Evolutionary conservation across 805 yeast species (phyloP).

Genomic region (Priceomyces carsonii): DNA sequence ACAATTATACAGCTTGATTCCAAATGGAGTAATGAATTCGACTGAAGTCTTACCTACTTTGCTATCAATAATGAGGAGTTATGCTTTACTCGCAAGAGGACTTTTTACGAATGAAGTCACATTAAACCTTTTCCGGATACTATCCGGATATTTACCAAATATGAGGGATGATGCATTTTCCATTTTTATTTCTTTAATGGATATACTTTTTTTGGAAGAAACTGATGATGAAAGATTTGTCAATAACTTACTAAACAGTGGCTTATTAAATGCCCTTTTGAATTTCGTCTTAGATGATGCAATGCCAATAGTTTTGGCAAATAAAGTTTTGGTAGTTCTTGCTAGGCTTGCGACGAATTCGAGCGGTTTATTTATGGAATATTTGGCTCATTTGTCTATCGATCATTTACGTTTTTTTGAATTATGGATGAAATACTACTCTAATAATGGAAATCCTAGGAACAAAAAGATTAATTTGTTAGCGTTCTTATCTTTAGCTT

Average conservation of each 20-base stretch:
- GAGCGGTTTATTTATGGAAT: constrained; percentile 33
- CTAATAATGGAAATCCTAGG: constrained; percentile 70
- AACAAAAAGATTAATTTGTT: constrained; percentile 67
- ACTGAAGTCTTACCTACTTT: constrained; percentile 74
- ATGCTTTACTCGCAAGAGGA: constrained; percentile 50
- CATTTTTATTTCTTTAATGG: constrained; percentile 54
- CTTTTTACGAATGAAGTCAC: constrained; percentile 38
- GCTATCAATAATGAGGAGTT: constrained; percentile 62
- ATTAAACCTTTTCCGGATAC: constrained; percentile 44
- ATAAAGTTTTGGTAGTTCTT: constrained; percentile 37
- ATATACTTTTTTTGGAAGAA: constrained; percentile 44
- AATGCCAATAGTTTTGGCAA: constrained; percentile 40
- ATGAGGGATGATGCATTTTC: constrained; percentile 73
- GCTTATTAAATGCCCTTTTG: constrained; percentile 44
- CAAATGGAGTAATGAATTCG: constrained; percentile 61
- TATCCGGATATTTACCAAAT: constrained; percentile 54
- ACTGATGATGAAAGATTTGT: constrained; percentile 25
- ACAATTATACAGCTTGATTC: constrained; percentile 50
- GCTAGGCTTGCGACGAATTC: constrained; percentile 37
- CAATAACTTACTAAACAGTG: constrained; percentile 40
- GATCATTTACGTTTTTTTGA: constrained; percentile 24
- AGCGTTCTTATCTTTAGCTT: constrained; percentile 56
- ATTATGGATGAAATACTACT: constrained; percentile 42
- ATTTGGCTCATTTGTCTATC: constrained; percentile 29
- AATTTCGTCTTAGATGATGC: constrained; percentile 43